Base-by-base conservation (phyloP, 2,329 filamentous ascomycete genomes). In the Claviceps monticola region DNA sequence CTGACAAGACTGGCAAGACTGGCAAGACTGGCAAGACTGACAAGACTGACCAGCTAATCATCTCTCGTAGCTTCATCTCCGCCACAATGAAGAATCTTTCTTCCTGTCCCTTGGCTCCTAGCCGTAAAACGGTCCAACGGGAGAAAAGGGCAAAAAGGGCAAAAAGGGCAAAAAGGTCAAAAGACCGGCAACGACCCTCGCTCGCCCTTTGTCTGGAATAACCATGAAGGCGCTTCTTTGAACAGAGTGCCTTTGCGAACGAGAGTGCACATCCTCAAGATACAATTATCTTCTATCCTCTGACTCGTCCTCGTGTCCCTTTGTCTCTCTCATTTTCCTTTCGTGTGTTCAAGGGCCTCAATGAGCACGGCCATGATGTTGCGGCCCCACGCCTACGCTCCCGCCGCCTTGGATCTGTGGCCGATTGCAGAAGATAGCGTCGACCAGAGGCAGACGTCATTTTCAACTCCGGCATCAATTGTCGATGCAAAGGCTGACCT, bases 401-500 rank as follows among this genome's bases (percentile, higher is more conserved):
- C 46, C 34, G 50, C 56, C 29, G 43, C 53, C 42, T 55, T 56
- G 14, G 55, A 56, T 34, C 49, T 56, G 43, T 52, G 51, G 34
- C 43, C 49, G 26, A 53, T 52, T 23, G 47, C 49, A 11, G 52
- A 54, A 42, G 41, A 56, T 26, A 29, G 23, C 36, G 13, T 41
- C 19, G 55, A 55, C 49, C 53, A 54, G 45, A 59, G 54, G 16
- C 52, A 46, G 17, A 41, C 51, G 17, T 45, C 48, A 51, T 49
- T 51, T 36, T 21, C 46, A 13, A 14, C 50, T 19, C 54, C 51
- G n/a, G 51, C 51, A 17, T 50, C 50, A 36, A 54, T 53, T 29
- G 54, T 58, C 43, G 53, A 55, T 19, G 57, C 57, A 14, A 53
- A 55, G 8, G 58, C 58, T 19, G 55, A 61, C 17, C 46, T 56